Evolutionary conservation across 345 rosid species (phyloP).

Genomic region (Mallotus nudiflorus): DNA sequence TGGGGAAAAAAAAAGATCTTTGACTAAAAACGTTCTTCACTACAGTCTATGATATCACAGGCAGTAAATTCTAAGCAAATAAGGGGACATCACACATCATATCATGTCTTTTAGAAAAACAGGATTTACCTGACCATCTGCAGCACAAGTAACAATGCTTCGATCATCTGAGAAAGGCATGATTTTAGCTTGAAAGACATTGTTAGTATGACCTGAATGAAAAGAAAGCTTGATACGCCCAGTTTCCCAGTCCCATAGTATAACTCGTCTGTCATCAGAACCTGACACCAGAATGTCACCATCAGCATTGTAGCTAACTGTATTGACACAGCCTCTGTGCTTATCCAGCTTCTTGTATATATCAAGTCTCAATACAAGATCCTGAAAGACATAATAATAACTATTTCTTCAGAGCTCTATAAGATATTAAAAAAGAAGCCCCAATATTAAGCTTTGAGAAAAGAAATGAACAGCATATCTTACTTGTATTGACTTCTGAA

Average conservation of each 20-base stretch:
- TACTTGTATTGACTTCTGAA: no score
- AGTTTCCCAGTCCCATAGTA: slow-evolving; percentile 85
- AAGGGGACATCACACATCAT: background rate
- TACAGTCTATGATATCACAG: background rate
- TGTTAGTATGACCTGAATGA: slow-evolving; percentile 62
- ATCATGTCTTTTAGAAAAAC: background rate
- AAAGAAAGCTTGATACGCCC: slow-evolving; percentile 64
- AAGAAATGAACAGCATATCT: background rate
- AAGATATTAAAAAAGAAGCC: background rate
- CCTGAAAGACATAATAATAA: slow-evolving; percentile 44
- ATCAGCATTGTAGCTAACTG: slow-evolving; percentile 58
- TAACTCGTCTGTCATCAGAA: slow-evolving; percentile 70
- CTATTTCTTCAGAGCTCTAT: background rate
- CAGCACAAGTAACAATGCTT: slow-evolving; percentile 85
- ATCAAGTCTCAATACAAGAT: slow-evolving; percentile 67
- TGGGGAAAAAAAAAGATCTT: no score
- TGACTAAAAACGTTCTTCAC: no score
- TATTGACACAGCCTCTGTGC: slow-evolving; percentile 85
- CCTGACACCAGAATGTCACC: slow-evolving; percentile 76
- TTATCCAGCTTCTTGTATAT: slow-evolving; percentile 54
- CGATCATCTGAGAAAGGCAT: slow-evolving; percentile 82
- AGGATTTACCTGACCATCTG: slow-evolving; percentile 76
- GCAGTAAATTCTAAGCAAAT: background rate
- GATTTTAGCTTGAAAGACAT: slow-evolving; percentile 83
- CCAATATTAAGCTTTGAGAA: no score